Evolutionary conservation across 2,329 filamentous ascomycete species (phyloP).

Genomic region (Trichoderma polysporum): DNA sequence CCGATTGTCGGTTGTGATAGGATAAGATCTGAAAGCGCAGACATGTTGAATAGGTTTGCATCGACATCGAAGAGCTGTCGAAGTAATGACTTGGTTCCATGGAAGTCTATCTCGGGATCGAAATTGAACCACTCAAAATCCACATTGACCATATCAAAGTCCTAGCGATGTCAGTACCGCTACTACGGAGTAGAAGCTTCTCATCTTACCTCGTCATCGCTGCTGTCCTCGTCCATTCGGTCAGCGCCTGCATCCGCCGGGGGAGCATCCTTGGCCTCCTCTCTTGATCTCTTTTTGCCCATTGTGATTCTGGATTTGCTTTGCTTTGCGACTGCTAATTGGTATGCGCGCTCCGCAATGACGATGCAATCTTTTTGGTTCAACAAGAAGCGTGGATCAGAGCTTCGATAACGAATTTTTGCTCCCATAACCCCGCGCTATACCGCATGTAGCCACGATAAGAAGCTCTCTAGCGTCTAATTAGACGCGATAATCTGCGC

Average conservation of each 20-base stretch:
- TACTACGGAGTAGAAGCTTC: not conserved
- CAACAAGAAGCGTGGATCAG: constrained; percentile 13
- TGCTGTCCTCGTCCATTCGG: constrained; percentile 53
- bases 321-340: not conserved
- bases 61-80: constrained; percentile 93
- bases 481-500: constrained; percentile 29
- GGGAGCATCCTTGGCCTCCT: constrained; percentile 45
- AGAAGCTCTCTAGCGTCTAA: constrained; percentile 23
- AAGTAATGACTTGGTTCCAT: constrained; percentile 85
- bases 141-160: constrained; percentile 88
- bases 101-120: constrained; percentile 84
- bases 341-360: not conserved
- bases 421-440: constrained; percentile 42
- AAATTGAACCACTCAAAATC: constrained; percentile 99
- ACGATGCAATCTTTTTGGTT: not conserved
- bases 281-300: constrained; percentile 53
- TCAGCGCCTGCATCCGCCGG: constrained; percentile 43
- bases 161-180: constrained; percentile 48
- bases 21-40: constrained; percentile 80
- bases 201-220: constrained; percentile 51
- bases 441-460: constrained; percentile 32
- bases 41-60: constrained; percentile 80
- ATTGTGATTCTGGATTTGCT: constrained; percentile 32
- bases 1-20: constrained; percentile 84
- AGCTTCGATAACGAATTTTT: constrained; percentile 20